These are phyloP conservation scores for Pleurotus citrinopileatus DNA, from an alignment of 768 basidiomycete genomes.

Conservation along the genomic window DNA sequence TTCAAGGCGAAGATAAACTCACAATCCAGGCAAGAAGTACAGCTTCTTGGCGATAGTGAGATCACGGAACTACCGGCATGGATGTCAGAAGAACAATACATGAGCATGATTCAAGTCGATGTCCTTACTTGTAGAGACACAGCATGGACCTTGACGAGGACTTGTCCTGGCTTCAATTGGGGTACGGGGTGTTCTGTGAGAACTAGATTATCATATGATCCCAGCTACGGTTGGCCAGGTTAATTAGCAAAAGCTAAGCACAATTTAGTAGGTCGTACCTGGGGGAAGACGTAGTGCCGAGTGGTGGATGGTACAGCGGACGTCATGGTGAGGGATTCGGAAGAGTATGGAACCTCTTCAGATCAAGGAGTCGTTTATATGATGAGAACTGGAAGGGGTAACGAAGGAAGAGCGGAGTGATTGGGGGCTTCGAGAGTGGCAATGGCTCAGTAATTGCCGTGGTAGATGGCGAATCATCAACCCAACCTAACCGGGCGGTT, in stretches of 20 bases:
- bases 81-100: too few relatives aligned
- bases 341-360: too few relatives aligned
- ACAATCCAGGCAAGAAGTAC: slow-evolving; percentile 20
- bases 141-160: slow-evolving; percentile 38
- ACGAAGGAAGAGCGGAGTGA: too few relatives aligned
- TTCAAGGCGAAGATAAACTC: slow-evolving; percentile 11
- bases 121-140: slow-evolving; percentile 32
- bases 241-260: neutral
- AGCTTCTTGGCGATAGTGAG: slow-evolving; percentile 26
- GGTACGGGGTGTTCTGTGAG: slow-evolving; percentile 10
- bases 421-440: too few relatives aligned
- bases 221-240: neutral
- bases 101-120: neutral
- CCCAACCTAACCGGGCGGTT: too few relatives aligned
- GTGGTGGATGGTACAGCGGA: neutral
- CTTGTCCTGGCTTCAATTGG: slow-evolving; percentile 28
- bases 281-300: neutral
- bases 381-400: too few relatives aligned
- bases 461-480: too few relatives aligned
- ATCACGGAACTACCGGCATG: slow-evolving; percentile 32
- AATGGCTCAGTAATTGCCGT: too few relatives aligned
- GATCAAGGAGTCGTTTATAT: too few relatives aligned
- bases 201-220: slow-evolving; percentile 8
- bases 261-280: neutral
- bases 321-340: too few relatives aligned